Evolutionary conservation across 805 yeast species (phyloP), one percentile per base, ranked within the genome.

Genomic region (Cyberlindnera suaveolens): DNA sequence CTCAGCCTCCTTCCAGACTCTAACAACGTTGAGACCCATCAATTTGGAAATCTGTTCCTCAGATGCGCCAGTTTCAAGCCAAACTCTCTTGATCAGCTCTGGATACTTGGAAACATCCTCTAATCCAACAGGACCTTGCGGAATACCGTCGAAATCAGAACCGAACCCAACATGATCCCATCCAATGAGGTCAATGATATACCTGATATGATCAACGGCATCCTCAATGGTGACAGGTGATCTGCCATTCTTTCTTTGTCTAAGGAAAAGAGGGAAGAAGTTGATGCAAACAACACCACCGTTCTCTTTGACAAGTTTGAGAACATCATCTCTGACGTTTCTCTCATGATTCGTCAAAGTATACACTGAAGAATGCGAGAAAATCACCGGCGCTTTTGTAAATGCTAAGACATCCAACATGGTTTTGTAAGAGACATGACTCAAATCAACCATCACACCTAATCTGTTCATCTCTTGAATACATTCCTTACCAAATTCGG

Each of bases 31-130:
- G 29, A 66, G 54, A 0, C 78, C 78, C 72, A 72, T 70, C 10
- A 73, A 48, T 43, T 64, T 64, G 8, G 61, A 49, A 18, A 73
- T 66, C 33, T 74, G 65, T n/a, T 64, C 70, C 35, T 73, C 76
- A 1, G 69, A 54, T 2, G 78, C 78, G 27, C 64, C 64, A 5
- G 58, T 52, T 10, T 48, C 55, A 39, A 58, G 55, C 62, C 61
- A 56, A 15, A 62, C 51, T 31, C 49, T 56, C 43, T 63, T 65
- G 26, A 75, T 52, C 40, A 75, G 55, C 34, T 71, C 76, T 0
- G 80, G 80, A 48, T 75, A 75, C 51, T 74, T 75, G 11, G 78
- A 72, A 1, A 73, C 78, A 50, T 75, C 78, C 51, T 75, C 78
- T n/a, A 75, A 54, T 0, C 78, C 80, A 15, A 45, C 51, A 6